phyloP scores from a whole-genome alignment of 2,329 filamentous ascomycete species.

The Lasiodiplodia sp. region DNA sequence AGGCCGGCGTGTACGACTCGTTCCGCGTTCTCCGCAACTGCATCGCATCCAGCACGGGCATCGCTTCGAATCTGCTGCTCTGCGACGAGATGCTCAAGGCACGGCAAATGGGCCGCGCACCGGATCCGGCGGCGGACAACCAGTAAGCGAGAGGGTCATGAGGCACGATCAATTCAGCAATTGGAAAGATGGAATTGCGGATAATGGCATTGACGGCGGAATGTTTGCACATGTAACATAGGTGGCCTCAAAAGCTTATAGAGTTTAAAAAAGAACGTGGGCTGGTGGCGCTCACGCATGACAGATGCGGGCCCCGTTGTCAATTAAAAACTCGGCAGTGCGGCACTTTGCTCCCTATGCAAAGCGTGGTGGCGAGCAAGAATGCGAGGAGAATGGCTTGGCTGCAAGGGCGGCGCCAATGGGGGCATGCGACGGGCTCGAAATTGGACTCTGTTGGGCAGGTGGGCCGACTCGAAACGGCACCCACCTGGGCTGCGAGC shows the following conservation, averaged over 20 bases:
- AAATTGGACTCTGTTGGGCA: neutral
- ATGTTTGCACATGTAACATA: conserved; percentile 27
- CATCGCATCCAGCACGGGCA: conserved; percentile 91
- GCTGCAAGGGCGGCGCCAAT: conserved; percentile 19
- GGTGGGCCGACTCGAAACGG: conserved; percentile 25
- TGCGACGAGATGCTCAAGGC: conserved; percentile 98
- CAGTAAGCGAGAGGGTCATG: conserved; percentile 28
- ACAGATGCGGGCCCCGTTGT: conserved; percentile 9
- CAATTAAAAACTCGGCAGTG: conserved; percentile 22
- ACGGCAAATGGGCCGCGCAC: conserved; percentile 76
- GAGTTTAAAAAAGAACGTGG: conserved; percentile 2
- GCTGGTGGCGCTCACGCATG: conserved; percentile 19
- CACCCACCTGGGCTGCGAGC: neutral
- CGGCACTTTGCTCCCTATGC: neutral
- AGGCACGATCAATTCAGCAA: conserved; percentile 6
- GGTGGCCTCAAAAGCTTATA: conserved; percentile 28
- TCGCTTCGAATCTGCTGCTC: conserved; percentile 91
- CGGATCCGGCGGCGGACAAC: conserved; percentile 39
- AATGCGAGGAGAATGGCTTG: conserved; percentile 3
- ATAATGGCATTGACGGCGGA: conserved; percentile 16
- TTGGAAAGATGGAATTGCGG: conserved; percentile 1
- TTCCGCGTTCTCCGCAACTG: conserved; percentile 95
- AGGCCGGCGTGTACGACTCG: conserved; percentile 93
- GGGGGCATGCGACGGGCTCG: neutral
- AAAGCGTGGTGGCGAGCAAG: neutral